Evolutionary conservation across 2,329 filamentous ascomycete genomes (phyloP).

Genomic region (Exserohilum rostratum): DNA sequence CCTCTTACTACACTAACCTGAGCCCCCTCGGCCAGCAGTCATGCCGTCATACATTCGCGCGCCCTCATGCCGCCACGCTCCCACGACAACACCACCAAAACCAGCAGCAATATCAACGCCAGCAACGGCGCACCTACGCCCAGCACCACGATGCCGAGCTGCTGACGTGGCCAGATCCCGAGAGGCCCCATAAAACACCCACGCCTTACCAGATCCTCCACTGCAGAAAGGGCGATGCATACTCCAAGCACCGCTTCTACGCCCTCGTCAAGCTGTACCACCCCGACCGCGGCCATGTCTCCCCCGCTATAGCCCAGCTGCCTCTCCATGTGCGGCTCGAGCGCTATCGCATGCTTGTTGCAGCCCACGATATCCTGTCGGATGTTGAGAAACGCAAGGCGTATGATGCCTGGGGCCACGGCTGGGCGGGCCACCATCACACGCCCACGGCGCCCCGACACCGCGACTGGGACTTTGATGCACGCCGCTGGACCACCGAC

Average conservation of each 20-base stretch:
- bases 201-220: constrained; percentile 92
- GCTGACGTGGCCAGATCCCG: constrained; percentile 41
- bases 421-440: constrained; percentile 66
- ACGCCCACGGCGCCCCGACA: constrained; percentile 26
- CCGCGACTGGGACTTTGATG: constrained; percentile 35
- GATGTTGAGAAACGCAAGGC: constrained; percentile 77
- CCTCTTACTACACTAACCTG: constrained; percentile 25
- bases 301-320: constrained; percentile 50
- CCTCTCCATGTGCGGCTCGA: constrained; percentile 73
- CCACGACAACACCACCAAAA: neutral
- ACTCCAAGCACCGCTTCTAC: constrained; percentile 85
- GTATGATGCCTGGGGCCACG: constrained; percentile 81
- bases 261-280: constrained; percentile 95
- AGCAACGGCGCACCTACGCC: constrained; percentile 33
- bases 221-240: constrained; percentile 65
- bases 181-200: constrained; percentile 56
- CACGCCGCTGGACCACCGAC: constrained; percentile 45
- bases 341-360: constrained; percentile 85
- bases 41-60: constrained; percentile 48
- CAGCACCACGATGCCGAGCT: constrained; percentile 34
- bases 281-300: constrained; percentile 67
- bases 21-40: constrained; percentile 38
- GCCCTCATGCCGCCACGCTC: constrained; percentile 20
- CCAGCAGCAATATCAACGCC: neutral
- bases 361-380: constrained; percentile 86